These are phyloP conservation scores for Ilex aquifolium DNA, from an alignment of 257 asterid species.

Conservation along the genomic window DNA sequence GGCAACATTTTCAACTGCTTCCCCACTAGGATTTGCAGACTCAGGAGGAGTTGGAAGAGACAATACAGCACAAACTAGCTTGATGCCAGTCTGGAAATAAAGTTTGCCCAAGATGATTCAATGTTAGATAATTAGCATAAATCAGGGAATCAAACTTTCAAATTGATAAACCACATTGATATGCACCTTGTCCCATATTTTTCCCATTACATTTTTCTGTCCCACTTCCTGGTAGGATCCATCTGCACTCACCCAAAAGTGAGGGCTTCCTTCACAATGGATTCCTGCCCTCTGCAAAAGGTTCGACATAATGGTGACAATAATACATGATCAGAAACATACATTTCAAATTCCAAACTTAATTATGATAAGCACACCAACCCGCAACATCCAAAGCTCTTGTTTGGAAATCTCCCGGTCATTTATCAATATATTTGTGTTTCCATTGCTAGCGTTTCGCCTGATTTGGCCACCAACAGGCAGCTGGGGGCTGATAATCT, in stretches of 20 bases:
- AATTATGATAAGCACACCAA: constrained; percentile 16
- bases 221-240: constrained; percentile 71
- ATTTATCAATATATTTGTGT: constrained; percentile 58
- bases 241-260: constrained; percentile 72
- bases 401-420: constrained; percentile 62
- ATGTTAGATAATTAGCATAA: neutral
- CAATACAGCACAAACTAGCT: constrained; percentile 53
- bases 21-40: constrained; percentile 20
- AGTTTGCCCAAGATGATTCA: neutral
- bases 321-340: constrained; percentile 7
- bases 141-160: constrained; percentile 3
- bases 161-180: constrained; percentile 1
- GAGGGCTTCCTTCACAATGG: constrained; percentile 55
- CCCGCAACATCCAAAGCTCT: constrained; percentile 67
- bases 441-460: constrained; percentile 72
- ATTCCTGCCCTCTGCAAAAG: constrained; percentile 57
- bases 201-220: constrained; percentile 66
- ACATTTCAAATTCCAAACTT: constrained; percentile 2
- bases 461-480: constrained; percentile 43
- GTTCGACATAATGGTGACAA: constrained; percentile 13
- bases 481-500: constrained; percentile 61
- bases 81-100: constrained; percentile 49
- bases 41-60: constrained; percentile 73
- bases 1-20: constrained; percentile 22
- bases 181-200: constrained; percentile 71